A percentile compares a stretch with the other conserved stretches of the same genome.
Evolutionary conservation across 768 basidiomycete species (phyloP).

Genomic region (Chiua virens): DNA sequence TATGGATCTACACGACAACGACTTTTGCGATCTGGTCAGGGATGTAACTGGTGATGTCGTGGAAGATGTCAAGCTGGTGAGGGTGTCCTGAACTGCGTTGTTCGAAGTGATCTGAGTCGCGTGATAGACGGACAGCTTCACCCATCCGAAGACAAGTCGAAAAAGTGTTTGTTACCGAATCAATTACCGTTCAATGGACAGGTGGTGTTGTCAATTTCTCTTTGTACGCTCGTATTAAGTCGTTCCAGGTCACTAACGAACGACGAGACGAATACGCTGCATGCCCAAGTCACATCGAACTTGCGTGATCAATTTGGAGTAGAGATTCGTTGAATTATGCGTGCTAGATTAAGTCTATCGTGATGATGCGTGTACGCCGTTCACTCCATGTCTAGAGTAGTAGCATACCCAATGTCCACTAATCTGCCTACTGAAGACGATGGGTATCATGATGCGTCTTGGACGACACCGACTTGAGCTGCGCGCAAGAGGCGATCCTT

Average conservation of each 20-base stretch:
- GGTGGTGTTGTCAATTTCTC: constrained; percentile 41
- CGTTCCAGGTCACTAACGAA: constrained; percentile 74
- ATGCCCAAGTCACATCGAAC: constrained; percentile 56
- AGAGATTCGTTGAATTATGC: constrained; percentile 77
- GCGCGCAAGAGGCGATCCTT: constrained; percentile 92
- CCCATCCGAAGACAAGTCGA: constrained; percentile 82
- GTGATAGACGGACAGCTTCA: constrained; percentile 88
- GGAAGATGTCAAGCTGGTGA: constrained; percentile 84
- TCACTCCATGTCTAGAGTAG: constrained; percentile 29
- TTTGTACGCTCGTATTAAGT: constrained; percentile 2
- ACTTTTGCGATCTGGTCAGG: constrained; percentile 93
- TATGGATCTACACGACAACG: constrained; percentile 81
- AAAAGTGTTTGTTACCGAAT: constrained; percentile 86
- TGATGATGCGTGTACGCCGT: constrained; percentile 25
- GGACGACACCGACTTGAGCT: constrained; percentile 95
- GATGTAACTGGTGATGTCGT: constrained; percentile 91
- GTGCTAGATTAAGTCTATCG: constrained; percentile 38
- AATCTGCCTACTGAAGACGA: background rate
- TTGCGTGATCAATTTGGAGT: constrained; percentile 68
- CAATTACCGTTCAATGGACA: constrained; percentile 96
- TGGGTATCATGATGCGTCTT: constrained; percentile 49
- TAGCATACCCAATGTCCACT: constrained; percentile 15
- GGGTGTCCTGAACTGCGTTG: constrained; percentile 14
- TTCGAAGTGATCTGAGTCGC: constrained; percentile 5
- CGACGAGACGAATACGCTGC: constrained; percentile 84